Evolutionary conservation across 306 rosid species (phyloP).

Genomic region (Pachyrhizus erosus): DNA sequence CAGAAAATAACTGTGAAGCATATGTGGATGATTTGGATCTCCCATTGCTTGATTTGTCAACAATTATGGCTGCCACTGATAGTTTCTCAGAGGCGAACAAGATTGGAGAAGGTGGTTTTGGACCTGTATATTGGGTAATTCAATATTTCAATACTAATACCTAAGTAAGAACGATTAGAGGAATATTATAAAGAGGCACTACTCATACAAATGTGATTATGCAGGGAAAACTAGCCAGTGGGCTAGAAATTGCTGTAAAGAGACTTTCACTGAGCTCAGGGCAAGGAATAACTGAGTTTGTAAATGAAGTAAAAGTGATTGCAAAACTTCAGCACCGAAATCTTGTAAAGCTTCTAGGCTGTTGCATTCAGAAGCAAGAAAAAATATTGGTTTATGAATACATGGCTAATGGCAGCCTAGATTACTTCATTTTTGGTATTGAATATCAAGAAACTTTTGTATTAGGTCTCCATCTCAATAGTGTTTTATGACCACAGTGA

Average conservation of each 20-base stretch:
- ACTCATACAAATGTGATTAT: not conserved
- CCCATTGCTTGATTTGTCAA: conserved; percentile 40
- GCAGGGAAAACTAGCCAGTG: conserved; percentile 47
- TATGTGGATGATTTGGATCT: conserved; percentile 45
- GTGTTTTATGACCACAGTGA: not conserved
- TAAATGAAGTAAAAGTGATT: conserved; percentile 46
- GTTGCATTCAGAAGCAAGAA: conserved; percentile 48
- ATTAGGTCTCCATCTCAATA: not conserved
- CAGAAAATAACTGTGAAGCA: not conserved
- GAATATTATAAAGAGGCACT: not conserved
- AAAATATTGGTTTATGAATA: conserved; percentile 38
- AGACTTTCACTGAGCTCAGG: conserved; percentile 43
- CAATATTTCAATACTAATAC: not conserved
- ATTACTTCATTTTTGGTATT: conserved; percentile 48
- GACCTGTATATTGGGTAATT: conserved; percentile 47
- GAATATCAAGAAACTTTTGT: not conserved
- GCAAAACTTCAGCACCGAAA: conserved; percentile 52
- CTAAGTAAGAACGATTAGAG: not conserved
- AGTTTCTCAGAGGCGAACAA: conserved; percentile 31
- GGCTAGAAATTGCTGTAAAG: conserved; percentile 49
- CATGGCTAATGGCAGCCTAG: conserved; percentile 37
- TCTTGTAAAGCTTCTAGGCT: conserved; percentile 56
- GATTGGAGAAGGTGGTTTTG: conserved; percentile 54
- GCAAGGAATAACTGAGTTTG: conserved; percentile 43
- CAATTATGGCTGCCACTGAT: conserved; percentile 25